Evolutionary conservation across 2,329 filamentous ascomycete genomes (phyloP), one percentile per base, ranked within the genome.

Genomic region (Calonectria naviculata): DNA sequence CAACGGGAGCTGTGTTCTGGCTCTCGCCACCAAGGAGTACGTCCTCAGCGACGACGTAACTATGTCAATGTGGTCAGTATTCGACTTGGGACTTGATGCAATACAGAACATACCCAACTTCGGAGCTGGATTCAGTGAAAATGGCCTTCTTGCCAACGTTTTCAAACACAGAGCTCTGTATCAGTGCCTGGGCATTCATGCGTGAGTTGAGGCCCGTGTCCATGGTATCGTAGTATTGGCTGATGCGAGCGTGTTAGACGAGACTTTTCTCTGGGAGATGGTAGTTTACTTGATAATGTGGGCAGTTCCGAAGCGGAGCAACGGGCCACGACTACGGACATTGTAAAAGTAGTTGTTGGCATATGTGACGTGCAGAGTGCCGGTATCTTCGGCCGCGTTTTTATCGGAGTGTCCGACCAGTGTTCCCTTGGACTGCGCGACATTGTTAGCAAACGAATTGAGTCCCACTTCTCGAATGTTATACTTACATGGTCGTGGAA

Each of bases 331-430:
- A 17, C 88, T 90, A 83, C 91, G 89, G 72, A 92, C 81, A 81
- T 92, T 91, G 71, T 81, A 75, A 83, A 85, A 92, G 84, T 89
- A 85, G 86, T 92, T 92, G 82, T 91, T 87, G 80, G 86, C 85
- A 78, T 90, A 90, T 28, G 90, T 92, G 26, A 92, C 83, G 73
- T 83, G 87, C 19, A 92, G 82, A 74, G 88, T 85, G 68, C 90
- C 90, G 2, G 79, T 88, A 77, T 92, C 90, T 74, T 92, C 89
- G 36, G 79, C 83, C 7, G 76, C 83, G 80, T 92, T 92, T 80
- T 78, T 87, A 82, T 92, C 89, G 8, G 86, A 89, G 84, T 92
- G 90, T 7, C 89, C 90, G 64, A 92, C 83, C 17, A 92, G 85
- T 0, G 88, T 89, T 31, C 86, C 89, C 82, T 92, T 92, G 49